phyloP scores from a whole-genome alignment of 352 stramenopile species.

The Pythium pectinolyticum region DNA sequence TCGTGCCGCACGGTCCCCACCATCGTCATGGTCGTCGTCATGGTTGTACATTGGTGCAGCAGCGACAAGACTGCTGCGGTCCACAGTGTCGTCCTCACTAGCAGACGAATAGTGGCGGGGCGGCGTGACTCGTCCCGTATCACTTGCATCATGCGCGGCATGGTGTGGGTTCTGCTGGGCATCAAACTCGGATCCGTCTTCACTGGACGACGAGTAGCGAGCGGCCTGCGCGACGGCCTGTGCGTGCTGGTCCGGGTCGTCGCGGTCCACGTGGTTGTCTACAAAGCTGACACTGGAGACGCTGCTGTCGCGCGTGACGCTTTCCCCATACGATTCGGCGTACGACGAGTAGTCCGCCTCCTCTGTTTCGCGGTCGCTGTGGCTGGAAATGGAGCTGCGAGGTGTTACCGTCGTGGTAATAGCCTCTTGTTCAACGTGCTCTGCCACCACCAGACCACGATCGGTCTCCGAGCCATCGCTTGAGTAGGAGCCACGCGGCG shows the following conservation, averaged over 20 bases:
- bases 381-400: slow-evolving; percentile 14
- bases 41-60: slow-evolving; percentile 7
- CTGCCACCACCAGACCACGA: too few species aligned
- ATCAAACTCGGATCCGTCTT: slow-evolving; percentile 10
- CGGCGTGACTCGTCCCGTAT: too few species aligned
- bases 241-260: slow-evolving; percentile 19
- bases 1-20: too few species aligned
- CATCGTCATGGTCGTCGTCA: too few species aligned
- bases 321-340: slow-evolving; percentile 15
- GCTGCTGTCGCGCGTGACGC: slow-evolving; percentile 18
- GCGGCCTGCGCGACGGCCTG: slow-evolving; percentile 21
- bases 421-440: neutral
- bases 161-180: neutral
- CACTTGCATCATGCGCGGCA: too few species aligned
- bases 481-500: neutral
- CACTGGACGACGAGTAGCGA: slow-evolving; percentile 27
- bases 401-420: neutral
- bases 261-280: slow-evolving; percentile 19
- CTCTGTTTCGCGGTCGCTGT: neutral
- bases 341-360: slow-evolving; percentile 10
- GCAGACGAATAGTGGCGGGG: slow-evolving; percentile 20
- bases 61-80: slow-evolving; percentile 19
- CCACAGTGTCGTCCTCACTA: slow-evolving; percentile 25
- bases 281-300: slow-evolving; percentile 15
- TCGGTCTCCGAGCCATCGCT: neutral